Evolutionary conservation across 306 rosid genomes (phyloP), one percentile per base, ranked within the genome.

Genomic region (Vigna mungo): DNA sequence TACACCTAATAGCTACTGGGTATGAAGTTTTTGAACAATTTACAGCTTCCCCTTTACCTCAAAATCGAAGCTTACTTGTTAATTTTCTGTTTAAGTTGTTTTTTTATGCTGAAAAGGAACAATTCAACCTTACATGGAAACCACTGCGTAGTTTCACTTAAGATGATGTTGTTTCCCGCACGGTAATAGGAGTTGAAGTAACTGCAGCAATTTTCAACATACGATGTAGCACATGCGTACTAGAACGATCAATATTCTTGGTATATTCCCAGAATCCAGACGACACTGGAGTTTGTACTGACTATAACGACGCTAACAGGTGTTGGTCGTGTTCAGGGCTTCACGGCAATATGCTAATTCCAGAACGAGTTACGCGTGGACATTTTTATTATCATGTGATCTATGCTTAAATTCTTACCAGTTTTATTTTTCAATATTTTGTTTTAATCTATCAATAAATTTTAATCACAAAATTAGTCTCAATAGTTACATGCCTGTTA

Each of bases 101-200:
- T 34, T 34, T 49, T n/a, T 66, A n/a, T 2, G 68, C 4, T 25
- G 73, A 60, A 60, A 70, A 77, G 18, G 46, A 62, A 61, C 63
- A 32, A 21, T n/a, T 62, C 52, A 61, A 32, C 54, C 72, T 25
- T 59, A 11, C 18, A 54, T 15, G 74, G 85, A 82, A 82, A 71
- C 8, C 37, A 15, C 62, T 8, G 65, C 27, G 85, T n/a, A 76
- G 71, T 48, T 82, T 82, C 82, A 82, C 11, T 58, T 69, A 16
- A 75, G 56, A 82, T 36, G 21, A 71, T 71, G 75, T 2, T 70
- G 52, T 16, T 60, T 39, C 6, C 12, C 7, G 49, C 61, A 81
- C 75, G 78, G 66, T 17, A 7, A 62, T 12, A 43, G 70, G 30
- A 70, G 60, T 17, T 27, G 70, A 82, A 52, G 53, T 25, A 44